A percentile compares a stretch with the other conserved stretches of the same genome.
These are phyloP conservation scores for Halophytophthora batemanensis DNA, from an alignment of 352 stramenopile genomes.

Conservation along the genomic window DNA sequence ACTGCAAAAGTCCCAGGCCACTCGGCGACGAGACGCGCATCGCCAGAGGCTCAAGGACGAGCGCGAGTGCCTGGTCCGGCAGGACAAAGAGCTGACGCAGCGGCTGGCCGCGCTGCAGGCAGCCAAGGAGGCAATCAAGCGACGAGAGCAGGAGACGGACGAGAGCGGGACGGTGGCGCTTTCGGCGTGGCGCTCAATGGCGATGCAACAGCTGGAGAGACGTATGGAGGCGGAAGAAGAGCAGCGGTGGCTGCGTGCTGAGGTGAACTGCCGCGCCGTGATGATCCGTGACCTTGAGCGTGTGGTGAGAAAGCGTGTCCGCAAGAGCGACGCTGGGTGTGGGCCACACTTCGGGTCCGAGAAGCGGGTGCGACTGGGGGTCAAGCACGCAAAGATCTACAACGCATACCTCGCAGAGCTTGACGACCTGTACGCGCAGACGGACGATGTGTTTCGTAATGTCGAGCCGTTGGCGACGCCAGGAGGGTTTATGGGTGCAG, in stretches of 20 bases:
- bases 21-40: conserved; percentile 20
- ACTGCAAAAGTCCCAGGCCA: conserved; percentile 10
- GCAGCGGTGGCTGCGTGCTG: conserved; percentile 6
- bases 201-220: conserved; percentile 21
- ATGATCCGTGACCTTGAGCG: conserved; percentile 4
- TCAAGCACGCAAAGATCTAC: conserved; percentile 2
- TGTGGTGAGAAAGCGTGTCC: neutral
- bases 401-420: conserved; percentile 9
- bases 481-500: neutral
- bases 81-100: conserved; percentile 12
- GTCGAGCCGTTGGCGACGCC: neutral
- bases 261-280: conserved; percentile 3
- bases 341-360: neutral
- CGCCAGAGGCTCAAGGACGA: conserved; percentile 26
- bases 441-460: conserved; percentile 2
- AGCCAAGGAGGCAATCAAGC: conserved; percentile 9
- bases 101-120: conserved; percentile 11
- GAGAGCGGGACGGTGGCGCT: neutral
- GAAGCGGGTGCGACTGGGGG: neutral
- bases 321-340: neutral
- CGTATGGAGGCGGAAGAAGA: conserved; percentile 22
- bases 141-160: neutral
- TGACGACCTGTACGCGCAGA: conserved; percentile 2
- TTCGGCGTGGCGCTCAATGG: conserved; percentile 16
- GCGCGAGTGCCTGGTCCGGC: conserved; percentile 16